These are phyloP conservation scores for Aspergillus oerlinghausenensis DNA, from an alignment of 2,329 filamentous ascomycete species.

Conservation along the genomic window DNA sequence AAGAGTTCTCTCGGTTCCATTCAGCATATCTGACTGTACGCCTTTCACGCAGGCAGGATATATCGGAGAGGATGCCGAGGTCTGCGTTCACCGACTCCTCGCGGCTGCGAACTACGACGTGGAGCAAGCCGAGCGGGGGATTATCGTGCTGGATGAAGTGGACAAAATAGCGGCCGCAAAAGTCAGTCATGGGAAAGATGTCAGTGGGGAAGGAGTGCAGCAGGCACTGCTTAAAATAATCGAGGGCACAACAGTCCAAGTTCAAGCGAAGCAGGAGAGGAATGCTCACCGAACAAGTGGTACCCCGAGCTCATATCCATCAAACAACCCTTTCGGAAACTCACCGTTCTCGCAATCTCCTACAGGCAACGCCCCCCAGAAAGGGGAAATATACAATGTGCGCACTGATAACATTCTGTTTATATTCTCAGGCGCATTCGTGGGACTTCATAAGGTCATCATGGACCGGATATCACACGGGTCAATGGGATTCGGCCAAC, in stretches of 20 bases:
- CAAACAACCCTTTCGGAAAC: conserved; percentile 34
- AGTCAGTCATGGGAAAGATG: conserved; percentile 83
- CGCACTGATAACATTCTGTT: conserved; percentile 96
- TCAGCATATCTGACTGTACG: conserved; percentile 93
- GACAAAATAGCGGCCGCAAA: conserved; percentile 94
- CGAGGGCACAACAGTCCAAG: conserved; percentile 87
- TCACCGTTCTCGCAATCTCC: conserved; percentile 26
- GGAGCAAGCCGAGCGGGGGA: conserved; percentile 78
- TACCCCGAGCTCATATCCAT: conserved; percentile 36
- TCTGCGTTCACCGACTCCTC: conserved; percentile 83
- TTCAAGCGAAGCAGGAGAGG: conserved; percentile 69
- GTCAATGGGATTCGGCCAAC: conserved; percentile 87
- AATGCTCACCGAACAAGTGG: conserved; percentile 36
- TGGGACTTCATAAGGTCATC: conserved; percentile 82
- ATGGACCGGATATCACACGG: conserved; percentile 80
- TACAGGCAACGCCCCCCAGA: conserved; percentile 35
- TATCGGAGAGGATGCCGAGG: conserved; percentile 96
- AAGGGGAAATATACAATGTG: conserved; percentile 64
- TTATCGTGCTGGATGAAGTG: conserved; percentile 93
- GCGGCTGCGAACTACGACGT: conserved; percentile 89
- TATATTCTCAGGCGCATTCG: conserved; percentile 93
- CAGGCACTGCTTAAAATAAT: conserved; percentile 94
- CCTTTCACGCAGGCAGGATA: conserved; percentile 95
- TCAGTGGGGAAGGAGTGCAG: conserved; percentile 93
- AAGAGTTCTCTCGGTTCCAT: conserved; percentile 88